Evolutionary conservation across 257 asterid genomes (phyloP).

Genomic region (Petunia secreta): DNA sequence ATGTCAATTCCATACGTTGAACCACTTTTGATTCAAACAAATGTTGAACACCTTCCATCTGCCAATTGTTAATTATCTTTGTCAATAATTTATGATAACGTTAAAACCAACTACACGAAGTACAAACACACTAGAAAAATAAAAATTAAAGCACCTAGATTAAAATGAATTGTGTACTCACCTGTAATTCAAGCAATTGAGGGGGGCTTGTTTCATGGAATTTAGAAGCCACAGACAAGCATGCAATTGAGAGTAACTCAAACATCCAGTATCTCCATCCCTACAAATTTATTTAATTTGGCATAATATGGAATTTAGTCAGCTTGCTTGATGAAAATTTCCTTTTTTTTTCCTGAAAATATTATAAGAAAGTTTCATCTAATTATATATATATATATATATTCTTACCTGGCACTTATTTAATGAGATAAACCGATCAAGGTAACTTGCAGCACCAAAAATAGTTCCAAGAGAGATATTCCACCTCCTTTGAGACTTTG

Average conservation of each 20-base stretch:
- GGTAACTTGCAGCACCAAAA: conserved; percentile 63
- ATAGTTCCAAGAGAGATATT: conserved; percentile 52
- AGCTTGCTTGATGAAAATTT: neutral
- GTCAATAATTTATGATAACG: neutral
- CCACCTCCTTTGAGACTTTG: conserved; percentile 59
- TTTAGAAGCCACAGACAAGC: conserved; percentile 69
- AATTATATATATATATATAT: neutral
- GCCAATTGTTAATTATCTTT: neutral
- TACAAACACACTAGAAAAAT: neutral
- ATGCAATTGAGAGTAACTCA: conserved; percentile 64
- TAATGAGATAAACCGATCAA: conserved; percentile 70
- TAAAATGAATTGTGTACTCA: neutral
- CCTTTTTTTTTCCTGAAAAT: neutral
- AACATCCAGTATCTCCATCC: conserved; percentile 66
- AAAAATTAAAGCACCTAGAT: neutral
- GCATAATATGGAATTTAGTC: neutral
- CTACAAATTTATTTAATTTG: conserved; percentile 29
- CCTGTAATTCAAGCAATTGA: conserved; percentile 63
- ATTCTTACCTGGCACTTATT: conserved; percentile 50
- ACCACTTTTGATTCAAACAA: conserved; percentile 43
- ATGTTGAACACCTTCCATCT: conserved; percentile 53
- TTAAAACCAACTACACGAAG: no score
- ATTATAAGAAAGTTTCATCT: neutral
- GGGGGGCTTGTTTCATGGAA: conserved; percentile 50
- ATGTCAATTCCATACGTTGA: conserved; percentile 61